These are phyloP conservation scores for Aspergillus carlsbadensis DNA, from an alignment of 495 filamentous ascomycete genomes.

Conservation along the genomic window DNA sequence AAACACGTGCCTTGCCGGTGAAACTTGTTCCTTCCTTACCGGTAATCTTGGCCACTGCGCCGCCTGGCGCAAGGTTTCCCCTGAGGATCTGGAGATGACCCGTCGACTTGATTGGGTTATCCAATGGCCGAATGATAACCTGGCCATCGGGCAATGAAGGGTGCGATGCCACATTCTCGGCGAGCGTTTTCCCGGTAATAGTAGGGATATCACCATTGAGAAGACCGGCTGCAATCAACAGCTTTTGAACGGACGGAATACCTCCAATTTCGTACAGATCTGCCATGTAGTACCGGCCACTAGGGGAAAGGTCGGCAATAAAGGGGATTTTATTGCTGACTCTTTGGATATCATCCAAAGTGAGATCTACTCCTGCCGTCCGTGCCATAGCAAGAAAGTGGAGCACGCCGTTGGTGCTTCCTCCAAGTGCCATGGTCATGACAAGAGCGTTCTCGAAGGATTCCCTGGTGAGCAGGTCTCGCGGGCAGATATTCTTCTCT, in stretches of 20 bases:
- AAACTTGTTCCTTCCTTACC: slow-evolving; percentile 90
- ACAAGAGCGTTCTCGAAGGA: slow-evolving; percentile 93
- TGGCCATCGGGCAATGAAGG: slow-evolving; percentile 80
- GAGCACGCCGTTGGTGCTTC: slow-evolving; percentile 88
- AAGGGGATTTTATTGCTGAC: slow-evolving; percentile 89
- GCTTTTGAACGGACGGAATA: slow-evolving; percentile 87
- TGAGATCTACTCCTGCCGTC: slow-evolving; percentile 79
- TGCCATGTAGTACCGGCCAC: slow-evolving; percentile 87
- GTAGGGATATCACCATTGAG: slow-evolving; percentile 84
- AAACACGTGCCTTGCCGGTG: slow-evolving; percentile 81
- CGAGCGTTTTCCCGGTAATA: slow-evolving; percentile 88
- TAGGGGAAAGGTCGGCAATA: slow-evolving; percentile 89
- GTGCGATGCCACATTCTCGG: slow-evolving; percentile 80
- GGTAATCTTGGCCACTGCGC: slow-evolving; percentile 96
- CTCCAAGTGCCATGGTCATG: slow-evolving; percentile 89
- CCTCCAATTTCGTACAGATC: slow-evolving; percentile 95
- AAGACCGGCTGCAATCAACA: slow-evolving; percentile 77
- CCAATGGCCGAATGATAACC: slow-evolving; percentile 77
- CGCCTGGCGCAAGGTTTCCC: slow-evolving; percentile 88
- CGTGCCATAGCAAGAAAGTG: slow-evolving; percentile 95
- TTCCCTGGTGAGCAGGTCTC: slow-evolving; percentile 78
- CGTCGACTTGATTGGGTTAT: slow-evolving; percentile 81
- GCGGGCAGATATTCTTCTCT: slow-evolving; percentile 82
- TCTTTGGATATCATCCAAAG: slow-evolving; percentile 83
- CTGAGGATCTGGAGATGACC: slow-evolving; percentile 89